phyloP scores from a whole-genome alignment of 2,329 filamentous ascomycete species.

The Alternaria ethzedia region DNA sequence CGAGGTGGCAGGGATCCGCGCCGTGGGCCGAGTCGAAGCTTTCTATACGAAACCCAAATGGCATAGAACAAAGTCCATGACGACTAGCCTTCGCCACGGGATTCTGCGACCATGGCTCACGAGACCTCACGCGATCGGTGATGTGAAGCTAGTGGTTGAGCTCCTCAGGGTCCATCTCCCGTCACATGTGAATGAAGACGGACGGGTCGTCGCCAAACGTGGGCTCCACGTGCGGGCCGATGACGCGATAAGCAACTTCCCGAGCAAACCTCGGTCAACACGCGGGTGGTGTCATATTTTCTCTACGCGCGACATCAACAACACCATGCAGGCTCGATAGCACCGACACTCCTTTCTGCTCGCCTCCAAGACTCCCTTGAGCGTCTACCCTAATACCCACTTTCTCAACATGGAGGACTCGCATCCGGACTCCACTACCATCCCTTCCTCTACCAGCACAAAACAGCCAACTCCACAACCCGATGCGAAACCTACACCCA shows the following conservation, averaged over 20 bases:
- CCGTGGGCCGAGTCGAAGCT: neutral
- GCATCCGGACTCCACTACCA: slow-evolving; percentile 28
- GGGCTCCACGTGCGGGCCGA: slow-evolving; percentile 6
- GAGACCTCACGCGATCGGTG: neutral
- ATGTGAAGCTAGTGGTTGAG: neutral
- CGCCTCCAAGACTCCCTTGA: neutral
- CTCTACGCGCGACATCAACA: neutral
- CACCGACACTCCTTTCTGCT: neutral
- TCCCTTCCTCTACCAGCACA: slow-evolving; percentile 22
- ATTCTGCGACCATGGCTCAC: neutral
- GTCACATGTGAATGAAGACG: slow-evolving; percentile 15
- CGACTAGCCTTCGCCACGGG: neutral
- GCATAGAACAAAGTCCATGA: neutral
- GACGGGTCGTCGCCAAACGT: neutral
- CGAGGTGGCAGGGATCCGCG: slow-evolving; percentile 3
- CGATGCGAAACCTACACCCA: slow-evolving; percentile 12
- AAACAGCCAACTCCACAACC: slow-evolving; percentile 10
- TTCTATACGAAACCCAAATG: neutral
- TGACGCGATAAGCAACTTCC: slow-evolving; percentile 9
- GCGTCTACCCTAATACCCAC: neutral
- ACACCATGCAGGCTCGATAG: slow-evolving; percentile 8
- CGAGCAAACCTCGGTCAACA: slow-evolving; percentile 15
- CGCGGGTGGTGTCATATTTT: slow-evolving; percentile 2
- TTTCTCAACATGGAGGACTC: slow-evolving; percentile 22
- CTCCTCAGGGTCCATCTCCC: slow-evolving; percentile 1